A percentile compares a stretch with the other conserved stretches of the same genome.
Conservation (phyloP, 768 basidiomycete species). For the Lactifluus hygrophoroides region DNA sequence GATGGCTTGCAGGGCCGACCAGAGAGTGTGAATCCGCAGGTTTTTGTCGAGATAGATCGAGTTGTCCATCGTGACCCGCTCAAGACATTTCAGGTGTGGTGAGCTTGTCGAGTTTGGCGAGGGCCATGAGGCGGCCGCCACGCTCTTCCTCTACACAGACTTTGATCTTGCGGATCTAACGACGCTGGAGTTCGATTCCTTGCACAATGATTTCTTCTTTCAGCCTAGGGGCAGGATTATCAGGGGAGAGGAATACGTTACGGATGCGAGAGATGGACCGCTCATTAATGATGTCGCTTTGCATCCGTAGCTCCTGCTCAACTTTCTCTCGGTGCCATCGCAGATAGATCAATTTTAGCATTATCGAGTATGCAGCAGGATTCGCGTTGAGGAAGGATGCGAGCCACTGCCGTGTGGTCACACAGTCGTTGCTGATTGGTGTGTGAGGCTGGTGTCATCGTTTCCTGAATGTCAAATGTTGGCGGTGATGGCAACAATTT, state of each 20-base stretch:
- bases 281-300: slow-evolving; percentile 91
- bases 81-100: slow-evolving; percentile 84
- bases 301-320: slow-evolving; percentile 73
- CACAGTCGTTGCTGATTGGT: no score
- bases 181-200: slow-evolving; percentile 93
- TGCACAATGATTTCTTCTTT: slow-evolving; percentile 93
- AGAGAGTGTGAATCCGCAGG: slow-evolving; percentile 82
- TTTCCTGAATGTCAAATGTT: no score
- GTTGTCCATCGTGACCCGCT: slow-evolving; percentile 87
- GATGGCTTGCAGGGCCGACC: slow-evolving; percentile 85
- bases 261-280: slow-evolving; percentile 44
- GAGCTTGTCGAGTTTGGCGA: slow-evolving; percentile 89
- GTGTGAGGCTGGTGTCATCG: no score
- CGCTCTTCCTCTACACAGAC: slow-evolving; percentile 94
- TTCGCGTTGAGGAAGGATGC: slow-evolving; percentile 74
- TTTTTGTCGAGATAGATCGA: slow-evolving; percentile 88
- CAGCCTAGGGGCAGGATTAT: slow-evolving; percentile 40
- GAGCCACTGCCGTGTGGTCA: no score
- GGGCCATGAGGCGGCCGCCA: slow-evolving; percentile 87
- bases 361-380: slow-evolving; percentile 68
- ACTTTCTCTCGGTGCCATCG: slow-evolving; percentile 83
- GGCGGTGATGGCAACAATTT: no score
- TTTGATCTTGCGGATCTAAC: slow-evolving; percentile 96
- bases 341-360: slow-evolving; percentile 74
- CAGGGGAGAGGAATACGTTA: no score